Evolutionary conservation across 345 rosid genomes (phyloP), one percentile per base, ranked within the genome.

Genomic region (Gossypium turneri): DNA sequence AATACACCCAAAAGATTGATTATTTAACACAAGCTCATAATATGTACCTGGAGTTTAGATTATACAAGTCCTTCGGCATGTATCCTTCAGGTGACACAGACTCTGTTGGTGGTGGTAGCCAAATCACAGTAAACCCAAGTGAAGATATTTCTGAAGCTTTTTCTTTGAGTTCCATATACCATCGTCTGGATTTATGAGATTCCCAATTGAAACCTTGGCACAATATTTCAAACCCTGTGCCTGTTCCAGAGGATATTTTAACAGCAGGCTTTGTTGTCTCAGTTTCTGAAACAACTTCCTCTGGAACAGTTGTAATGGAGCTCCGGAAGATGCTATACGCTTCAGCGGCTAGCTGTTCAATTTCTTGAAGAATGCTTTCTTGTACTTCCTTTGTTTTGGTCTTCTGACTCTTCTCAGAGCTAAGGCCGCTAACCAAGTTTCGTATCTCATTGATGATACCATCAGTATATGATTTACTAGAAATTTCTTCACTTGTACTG

Each of bases 11-110:
- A 53, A 74, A 41, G 20, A 56, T 51, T 74, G 4, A 20, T 4
- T 34, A 50, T 22, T 27, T 41, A 11, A 52, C 7, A 38, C 22
- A 73, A 74, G 57, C 71, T 70, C n/a, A 22, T 69, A 73, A 51
- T 15, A 75, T 12, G 65, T 82, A 92, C 98, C 97, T 92, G 80
- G 97, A 94, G 83, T 90, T 90, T 82, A 94, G 83, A 83, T 92
- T 90, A 71, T 92, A 92, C 75, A 91, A 84, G 79, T 94, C 98
- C 80, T 71, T 91, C 17, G 98, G 98, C 97, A 94, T 94, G 86
- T 94, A 94, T 34, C 98, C 98, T 92, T 94, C 98, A 80, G 95
- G 97, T 76, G 98, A 92, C 81, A 94, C 97, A 22, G 98, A 94
- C 78, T 94, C 97, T 62, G 97, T 94, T 5, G 98, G 97, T 22